Conservation (phyloP, 495 filamentous ascomycete species). For the Daldinia grandis region DNA sequence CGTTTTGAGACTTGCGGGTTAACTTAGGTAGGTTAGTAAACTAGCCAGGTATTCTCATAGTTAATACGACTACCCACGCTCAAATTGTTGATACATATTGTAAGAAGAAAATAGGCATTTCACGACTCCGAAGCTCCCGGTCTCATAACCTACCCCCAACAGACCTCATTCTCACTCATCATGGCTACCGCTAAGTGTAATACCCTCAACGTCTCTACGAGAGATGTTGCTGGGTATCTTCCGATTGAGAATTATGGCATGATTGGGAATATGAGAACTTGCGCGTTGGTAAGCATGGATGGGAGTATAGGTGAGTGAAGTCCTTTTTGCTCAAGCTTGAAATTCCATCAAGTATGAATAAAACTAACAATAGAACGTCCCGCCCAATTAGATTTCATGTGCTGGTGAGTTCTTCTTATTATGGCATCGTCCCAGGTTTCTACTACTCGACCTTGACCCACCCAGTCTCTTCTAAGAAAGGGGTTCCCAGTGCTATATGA, state of each 20-base stretch:
- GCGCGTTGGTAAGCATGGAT: conserved; percentile 73
- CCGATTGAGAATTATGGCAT: conserved; percentile 80
- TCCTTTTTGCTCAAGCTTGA: background rate
- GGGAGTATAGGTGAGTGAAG: conserved; percentile 60
- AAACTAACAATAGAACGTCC: conserved; percentile 9
- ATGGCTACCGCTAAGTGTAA: conserved; percentile 39
- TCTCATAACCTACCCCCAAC: background rate
- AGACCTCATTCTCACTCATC: background rate
- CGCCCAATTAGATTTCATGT: conserved; percentile 68
- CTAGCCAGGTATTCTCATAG: background rate
- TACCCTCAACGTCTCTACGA: conserved; percentile 43
- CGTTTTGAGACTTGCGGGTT: background rate
- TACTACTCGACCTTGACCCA: background rate
- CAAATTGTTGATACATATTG: background rate
- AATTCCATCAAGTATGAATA: background rate
- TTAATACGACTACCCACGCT: background rate
- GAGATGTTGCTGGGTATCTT: conserved; percentile 57
- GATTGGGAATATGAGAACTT: conserved; percentile 81
- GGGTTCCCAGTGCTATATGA: background rate
- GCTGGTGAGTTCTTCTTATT: conserved; percentile 61
- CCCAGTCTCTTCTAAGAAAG: background rate
- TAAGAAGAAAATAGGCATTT: background rate
- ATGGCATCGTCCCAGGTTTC: background rate
- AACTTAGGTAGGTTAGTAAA: too few species aligned
- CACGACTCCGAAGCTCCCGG: background rate